phyloP scores from a whole-genome alignment of 2,329 filamentous ascomycete species.

The Colletotrichum salicis region DNA sequence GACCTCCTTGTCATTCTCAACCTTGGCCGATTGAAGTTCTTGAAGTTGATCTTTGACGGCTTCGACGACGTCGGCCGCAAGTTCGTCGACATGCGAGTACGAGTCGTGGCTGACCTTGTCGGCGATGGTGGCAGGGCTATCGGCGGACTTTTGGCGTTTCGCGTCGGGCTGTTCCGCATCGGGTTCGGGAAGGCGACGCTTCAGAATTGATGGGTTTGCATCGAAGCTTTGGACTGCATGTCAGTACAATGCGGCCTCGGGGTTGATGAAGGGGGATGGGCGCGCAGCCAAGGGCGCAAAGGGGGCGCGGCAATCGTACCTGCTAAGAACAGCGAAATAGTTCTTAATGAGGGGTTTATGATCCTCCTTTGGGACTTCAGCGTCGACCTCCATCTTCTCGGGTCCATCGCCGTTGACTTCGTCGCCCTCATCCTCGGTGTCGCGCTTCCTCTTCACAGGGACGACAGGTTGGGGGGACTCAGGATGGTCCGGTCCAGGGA shows the following conservation, averaged over 20 bases:
- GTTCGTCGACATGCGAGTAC: constrained; percentile 72
- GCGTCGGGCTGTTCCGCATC: constrained; percentile 62
- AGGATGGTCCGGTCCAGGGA: constrained; percentile 47
- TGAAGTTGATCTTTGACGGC: constrained; percentile 60
- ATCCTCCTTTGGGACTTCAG: constrained; percentile 40
- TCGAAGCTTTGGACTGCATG: constrained; percentile 59
- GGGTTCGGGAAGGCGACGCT: constrained; percentile 59
- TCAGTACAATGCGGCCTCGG: constrained; percentile 41
- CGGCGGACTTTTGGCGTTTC: constrained; percentile 70
- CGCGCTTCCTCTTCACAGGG: constrained; percentile 69
- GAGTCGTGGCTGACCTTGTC: constrained; percentile 63
- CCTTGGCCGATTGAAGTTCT: constrained; percentile 52
- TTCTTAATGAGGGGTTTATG: constrained; percentile 51
- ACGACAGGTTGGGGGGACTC: constrained; percentile 46
- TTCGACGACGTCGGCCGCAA: constrained; percentile 67
- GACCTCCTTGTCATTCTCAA: constrained; percentile 41
- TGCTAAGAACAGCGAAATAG: constrained; percentile 50
- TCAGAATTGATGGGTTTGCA: constrained; percentile 63
- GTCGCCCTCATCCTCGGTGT: constrained; percentile 57
- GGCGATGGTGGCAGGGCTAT: constrained; percentile 55
- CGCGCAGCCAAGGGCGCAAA: constrained; percentile 23
- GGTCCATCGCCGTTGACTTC: constrained; percentile 42
- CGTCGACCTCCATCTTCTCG: constrained; percentile 41
- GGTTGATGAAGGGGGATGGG: neutral
- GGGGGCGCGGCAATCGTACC: constrained; percentile 44